phyloP scores from a whole-genome alignment of 805 yeast genomes.

The Metschnikowia cerradonensis region DNA sequence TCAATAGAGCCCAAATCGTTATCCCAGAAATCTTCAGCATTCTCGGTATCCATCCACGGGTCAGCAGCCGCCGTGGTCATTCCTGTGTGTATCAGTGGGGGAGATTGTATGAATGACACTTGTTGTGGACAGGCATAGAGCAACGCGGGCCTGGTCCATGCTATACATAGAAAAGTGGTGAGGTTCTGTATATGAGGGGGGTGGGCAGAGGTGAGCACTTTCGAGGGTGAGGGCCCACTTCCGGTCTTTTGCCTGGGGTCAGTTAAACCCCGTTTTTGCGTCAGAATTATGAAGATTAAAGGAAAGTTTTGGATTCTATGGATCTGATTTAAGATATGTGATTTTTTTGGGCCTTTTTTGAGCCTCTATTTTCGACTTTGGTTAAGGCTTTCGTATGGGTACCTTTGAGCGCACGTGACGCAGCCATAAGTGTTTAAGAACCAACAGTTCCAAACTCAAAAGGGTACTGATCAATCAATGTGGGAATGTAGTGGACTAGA shows the following conservation, averaged over 20 bases:
- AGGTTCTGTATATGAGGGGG: not conserved
- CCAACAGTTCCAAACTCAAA: too few relatives aligned
- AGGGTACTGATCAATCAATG: too few relatives aligned
- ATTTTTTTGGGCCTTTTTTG: too few relatives aligned
- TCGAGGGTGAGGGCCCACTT: not conserved
- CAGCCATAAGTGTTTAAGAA: too few relatives aligned
- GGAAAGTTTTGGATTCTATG: too few relatives aligned
- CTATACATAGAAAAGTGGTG: not conserved
- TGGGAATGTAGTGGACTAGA: too few relatives aligned
- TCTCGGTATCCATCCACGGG: conserved; percentile 6
- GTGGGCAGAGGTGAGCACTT: not conserved
- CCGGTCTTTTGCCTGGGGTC: not conserved
- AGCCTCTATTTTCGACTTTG: too few relatives aligned
- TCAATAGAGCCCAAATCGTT: conserved; percentile 11
- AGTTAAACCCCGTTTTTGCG: not conserved
- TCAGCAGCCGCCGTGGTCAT: conserved; percentile 3
- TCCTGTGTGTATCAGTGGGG: not conserved
- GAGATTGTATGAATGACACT: not conserved
- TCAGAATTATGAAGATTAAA: not conserved
- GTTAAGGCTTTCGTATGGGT: too few relatives aligned
- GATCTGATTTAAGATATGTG: too few relatives aligned
- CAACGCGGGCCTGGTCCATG: not conserved
- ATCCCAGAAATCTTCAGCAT: conserved; percentile 14
- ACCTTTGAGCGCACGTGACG: too few relatives aligned
- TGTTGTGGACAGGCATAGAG: not conserved